Percentiles rank a stretch among this genome's conserved stretches.
phyloP scores from a whole-genome alignment of 2,329 filamentous ascomycete genomes.

The Penicillium nordicum region DNA sequence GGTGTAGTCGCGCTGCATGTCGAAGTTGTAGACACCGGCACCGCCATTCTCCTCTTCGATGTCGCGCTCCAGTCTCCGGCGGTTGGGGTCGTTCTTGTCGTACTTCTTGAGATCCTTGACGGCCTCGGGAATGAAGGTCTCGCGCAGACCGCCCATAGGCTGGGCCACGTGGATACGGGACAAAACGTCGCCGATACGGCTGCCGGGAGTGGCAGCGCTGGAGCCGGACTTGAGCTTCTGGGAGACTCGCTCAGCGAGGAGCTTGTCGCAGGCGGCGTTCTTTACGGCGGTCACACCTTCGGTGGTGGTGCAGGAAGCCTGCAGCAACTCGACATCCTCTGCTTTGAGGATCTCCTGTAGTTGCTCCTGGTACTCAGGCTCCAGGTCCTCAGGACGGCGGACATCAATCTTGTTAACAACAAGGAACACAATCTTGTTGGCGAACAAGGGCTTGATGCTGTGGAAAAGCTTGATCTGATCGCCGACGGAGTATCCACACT shows the following conservation, averaged over 20 bases:
- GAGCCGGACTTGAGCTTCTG: conserved; percentile 91
- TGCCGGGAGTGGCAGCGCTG: conserved; percentile 69
- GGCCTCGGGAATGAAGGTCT: conserved; percentile 85
- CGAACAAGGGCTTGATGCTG: conserved; percentile 94
- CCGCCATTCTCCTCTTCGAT: conserved; percentile 89
- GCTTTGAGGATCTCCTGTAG: conserved; percentile 77
- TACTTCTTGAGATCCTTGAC: conserved; percentile 80
- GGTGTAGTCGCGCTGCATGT: conserved; percentile 83
- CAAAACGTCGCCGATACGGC: conserved; percentile 84
- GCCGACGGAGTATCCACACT: conserved; percentile 89
- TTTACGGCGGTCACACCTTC: conserved; percentile 94
- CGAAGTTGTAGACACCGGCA: conserved; percentile 92
- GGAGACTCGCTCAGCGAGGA: conserved; percentile 88
- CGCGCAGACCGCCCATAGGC: conserved; percentile 76
- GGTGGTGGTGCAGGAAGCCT: conserved; percentile 90
- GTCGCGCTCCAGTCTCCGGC: conserved; percentile 76
- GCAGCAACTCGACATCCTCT: conserved; percentile 86
- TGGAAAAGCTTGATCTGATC: conserved; percentile 94
- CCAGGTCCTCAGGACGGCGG: conserved; percentile 79
- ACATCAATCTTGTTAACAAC: conserved; percentile 99
- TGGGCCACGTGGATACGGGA: conserved; percentile 95
- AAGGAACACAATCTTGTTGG: conserved; percentile 95
- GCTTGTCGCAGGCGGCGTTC: conserved; percentile 87
- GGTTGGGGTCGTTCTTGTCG: conserved; percentile 81
- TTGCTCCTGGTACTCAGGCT: conserved; percentile 71